Conservation (phyloP, 305 asterid species). For the Stenogyne calaminthoides region DNA sequence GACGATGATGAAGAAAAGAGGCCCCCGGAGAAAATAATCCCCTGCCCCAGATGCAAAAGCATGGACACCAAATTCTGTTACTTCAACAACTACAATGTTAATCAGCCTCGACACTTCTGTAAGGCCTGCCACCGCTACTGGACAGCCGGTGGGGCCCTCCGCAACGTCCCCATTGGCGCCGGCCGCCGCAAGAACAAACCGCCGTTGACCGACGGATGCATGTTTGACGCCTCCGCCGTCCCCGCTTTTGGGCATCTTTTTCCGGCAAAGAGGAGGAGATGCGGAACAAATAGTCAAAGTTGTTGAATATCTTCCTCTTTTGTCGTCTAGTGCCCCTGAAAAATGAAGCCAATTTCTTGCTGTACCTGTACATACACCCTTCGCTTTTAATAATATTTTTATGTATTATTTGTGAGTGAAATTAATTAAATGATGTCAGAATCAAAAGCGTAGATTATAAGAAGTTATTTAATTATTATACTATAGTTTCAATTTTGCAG, state of each 20-base stretch:
- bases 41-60: slow-evolving; percentile 89
- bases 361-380: slow-evolving; percentile 39
- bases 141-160: slow-evolving; percentile 95
- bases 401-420: not conserved
- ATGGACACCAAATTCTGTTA: slow-evolving; percentile 89
- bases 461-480: not conserved
- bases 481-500: not conserved
- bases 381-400: slow-evolving; percentile 7
- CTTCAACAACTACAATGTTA: slow-evolving; percentile 91
- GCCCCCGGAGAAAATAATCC: slow-evolving; percentile 78
- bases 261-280: slow-evolving; percentile 80
- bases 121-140: slow-evolving; percentile 89
- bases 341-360: not conserved
- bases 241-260: slow-evolving; percentile 45
- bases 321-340: slow-evolving; percentile 41
- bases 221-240: slow-evolving; percentile 56
- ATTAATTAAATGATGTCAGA: not conserved
- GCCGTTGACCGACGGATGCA: slow-evolving; percentile 46
- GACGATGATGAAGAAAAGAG: slow-evolving; percentile 44
- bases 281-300: slow-evolving; percentile 52
- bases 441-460: slow-evolving; percentile 11
- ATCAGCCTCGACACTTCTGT: slow-evolving; percentile 90
- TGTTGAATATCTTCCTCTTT: slow-evolving; percentile 37
- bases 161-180: slow-evolving; percentile 87
- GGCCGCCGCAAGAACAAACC: slow-evolving; percentile 86